phyloP scores from a whole-genome alignment of 1,139 yeast species.

The Blastobotrys arbuscula region DNA sequence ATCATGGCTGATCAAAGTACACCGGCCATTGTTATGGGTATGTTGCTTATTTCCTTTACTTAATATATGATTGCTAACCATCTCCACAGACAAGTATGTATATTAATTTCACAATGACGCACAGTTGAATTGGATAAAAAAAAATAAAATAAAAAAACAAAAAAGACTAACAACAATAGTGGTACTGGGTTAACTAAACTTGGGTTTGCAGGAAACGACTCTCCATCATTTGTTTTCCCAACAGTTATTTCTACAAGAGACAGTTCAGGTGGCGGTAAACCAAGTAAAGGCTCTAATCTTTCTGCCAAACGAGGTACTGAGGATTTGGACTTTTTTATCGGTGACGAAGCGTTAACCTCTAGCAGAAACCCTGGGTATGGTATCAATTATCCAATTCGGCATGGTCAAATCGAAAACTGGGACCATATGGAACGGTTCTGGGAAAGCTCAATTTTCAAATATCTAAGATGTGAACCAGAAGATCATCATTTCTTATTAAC shows the following conservation, averaged over 20 bases:
- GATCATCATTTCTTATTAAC: conserved; percentile 93
- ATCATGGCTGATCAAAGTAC: conserved; percentile 30
- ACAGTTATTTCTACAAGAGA: conserved; percentile 90
- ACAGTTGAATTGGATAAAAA: too few relatives aligned
- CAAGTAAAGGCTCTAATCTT: conserved; percentile 19
- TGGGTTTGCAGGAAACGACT: conserved; percentile 98
- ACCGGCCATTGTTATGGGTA: conserved; percentile 95
- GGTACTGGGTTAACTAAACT: conserved; percentile 98
- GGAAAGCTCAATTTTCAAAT: conserved; percentile 95
- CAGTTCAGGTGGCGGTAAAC: conserved; percentile 36
- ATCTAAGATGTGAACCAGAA: conserved; percentile 95
- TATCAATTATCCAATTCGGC: conserved; percentile 86
- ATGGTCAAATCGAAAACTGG: conserved; percentile 98
- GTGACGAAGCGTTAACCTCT: conserved; percentile 89
- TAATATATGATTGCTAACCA: neutral
- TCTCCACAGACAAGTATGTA: neutral
- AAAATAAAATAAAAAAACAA: conserved; percentile 19
- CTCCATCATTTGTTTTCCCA: conserved; percentile 96
- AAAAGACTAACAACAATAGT: conserved; percentile 37
- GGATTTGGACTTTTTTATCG: conserved; percentile 91
- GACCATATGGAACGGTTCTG: conserved; percentile 99
- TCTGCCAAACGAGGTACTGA: conserved; percentile 75
- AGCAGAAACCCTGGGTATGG: conserved; percentile 85
- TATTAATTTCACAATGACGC: conserved; percentile 9
- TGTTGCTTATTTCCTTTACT: neutral